Base-by-base conservation (phyloP, 148 eudicot species). In the Mesembryanthemum crystallinum region DNA sequence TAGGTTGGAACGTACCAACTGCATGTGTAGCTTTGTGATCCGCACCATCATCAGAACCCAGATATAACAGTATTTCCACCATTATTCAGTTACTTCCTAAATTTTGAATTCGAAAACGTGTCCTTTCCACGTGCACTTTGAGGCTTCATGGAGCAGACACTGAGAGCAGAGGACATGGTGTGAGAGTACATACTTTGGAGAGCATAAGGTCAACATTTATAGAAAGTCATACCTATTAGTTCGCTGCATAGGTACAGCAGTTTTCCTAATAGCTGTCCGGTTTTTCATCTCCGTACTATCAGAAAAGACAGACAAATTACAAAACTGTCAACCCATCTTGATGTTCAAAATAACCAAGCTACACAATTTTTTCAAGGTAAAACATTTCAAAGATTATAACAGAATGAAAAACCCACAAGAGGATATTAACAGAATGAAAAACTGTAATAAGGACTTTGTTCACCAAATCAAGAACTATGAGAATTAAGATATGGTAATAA, bases 201-300 rank as follows among this genome's bases (percentile, higher is more conserved):
- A 67, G 51, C 57, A 69, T 23, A 9, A 3, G 9, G 43, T 51
- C 28, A 12, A 54, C 63, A 42, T 13, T 15, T 57, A 63, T 54
- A 61, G 33, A 3, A 20, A 73, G 13, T 15, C 23, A 67, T 63
- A 80, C 83, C 79, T 80, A 65, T 64, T 71, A 67, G 69, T 76
- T 49, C 77, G 57, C 73, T 77, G 83, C 47, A 51, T 62, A 23
- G 76, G 83, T 76, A 81, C 64, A 49, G 62, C 73, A 24, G 61
- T 66, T 73, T 51, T 76, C 63, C 64, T 76, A 15, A 81, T 23
- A 49, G 80, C 83, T 24, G 73, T 80, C 69, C 80, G 66, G 61
- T 76, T 81, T 49, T 71, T 81, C 64, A 81, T 72, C 80, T 76
- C 83, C 21, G 77, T 73, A 17, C 83, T 81, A 64, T 74, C 35